Evolutionary conservation across 2,329 filamentous ascomycete species (phyloP).

Genomic region (Xylariaceae sp.): DNA sequence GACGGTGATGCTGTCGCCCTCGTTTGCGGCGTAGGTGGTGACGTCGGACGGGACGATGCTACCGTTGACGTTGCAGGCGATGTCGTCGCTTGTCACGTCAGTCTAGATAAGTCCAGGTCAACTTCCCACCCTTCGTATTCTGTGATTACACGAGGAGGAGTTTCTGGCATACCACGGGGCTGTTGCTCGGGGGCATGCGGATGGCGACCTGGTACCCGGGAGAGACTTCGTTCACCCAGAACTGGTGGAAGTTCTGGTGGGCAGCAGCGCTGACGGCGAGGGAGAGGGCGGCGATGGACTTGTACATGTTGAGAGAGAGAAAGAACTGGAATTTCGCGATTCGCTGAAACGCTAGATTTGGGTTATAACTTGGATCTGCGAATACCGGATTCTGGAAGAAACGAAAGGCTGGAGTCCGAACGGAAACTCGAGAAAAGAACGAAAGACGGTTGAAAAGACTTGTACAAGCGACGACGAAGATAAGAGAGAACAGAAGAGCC

Average conservation of each 20-base stretch:
- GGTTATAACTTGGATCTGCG: no score
- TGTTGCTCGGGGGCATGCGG: constrained; percentile 28
- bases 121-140: no score
- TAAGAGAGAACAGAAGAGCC: no score
- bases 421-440: no score
- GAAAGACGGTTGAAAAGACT: no score
- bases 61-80: constrained; percentile 28
- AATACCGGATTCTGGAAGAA: no score
- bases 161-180: constrained; percentile 22
- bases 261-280: constrained; percentile 30
- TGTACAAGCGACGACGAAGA: no score
- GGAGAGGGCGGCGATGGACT: constrained; percentile 21
- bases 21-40: constrained; percentile 30
- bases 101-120: constrained; percentile 15
- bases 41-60: constrained; percentile 29
- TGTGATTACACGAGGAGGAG: background rate
- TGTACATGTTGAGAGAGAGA: constrained; percentile 30
- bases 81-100: constrained; percentile 27
- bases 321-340: no score
- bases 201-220: constrained; percentile 34
- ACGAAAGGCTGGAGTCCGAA: no score
- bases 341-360: no score
- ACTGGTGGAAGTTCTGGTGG: constrained; percentile 42
- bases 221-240: constrained; percentile 39
- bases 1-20: constrained; percentile 36